phyloP scores from a whole-genome alignment of 257 asterid species.

The Henckelia pumila region DNA sequence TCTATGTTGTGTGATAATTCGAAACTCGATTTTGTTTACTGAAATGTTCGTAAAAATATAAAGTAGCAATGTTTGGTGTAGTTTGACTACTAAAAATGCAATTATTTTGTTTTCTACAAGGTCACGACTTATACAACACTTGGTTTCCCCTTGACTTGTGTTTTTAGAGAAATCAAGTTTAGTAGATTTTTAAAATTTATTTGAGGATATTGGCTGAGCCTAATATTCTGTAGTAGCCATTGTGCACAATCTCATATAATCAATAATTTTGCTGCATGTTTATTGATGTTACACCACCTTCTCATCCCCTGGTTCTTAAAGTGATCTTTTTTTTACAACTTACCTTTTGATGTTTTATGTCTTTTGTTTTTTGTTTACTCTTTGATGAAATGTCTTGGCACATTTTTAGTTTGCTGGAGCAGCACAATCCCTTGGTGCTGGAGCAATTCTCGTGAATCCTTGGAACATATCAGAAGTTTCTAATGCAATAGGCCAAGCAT shows the following conservation, averaged over 20 bases:
- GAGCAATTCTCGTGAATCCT: conserved; percentile 98
- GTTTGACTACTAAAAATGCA: too few species aligned
- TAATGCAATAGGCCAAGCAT: conserved; percentile 58
- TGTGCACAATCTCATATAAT: not conserved
- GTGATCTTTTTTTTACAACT: conserved; percentile 5
- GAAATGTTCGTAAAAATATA: not conserved
- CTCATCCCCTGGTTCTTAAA: conserved; percentile 10
- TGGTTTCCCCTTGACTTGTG: too few species aligned
- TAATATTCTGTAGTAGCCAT: too few species aligned
- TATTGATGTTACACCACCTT: not conserved
- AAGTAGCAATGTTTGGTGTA: too few species aligned
- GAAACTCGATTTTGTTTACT: not conserved
- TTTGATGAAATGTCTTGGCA: conserved; percentile 21
- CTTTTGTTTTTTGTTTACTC: conserved; percentile 13
- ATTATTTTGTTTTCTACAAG: too few species aligned
- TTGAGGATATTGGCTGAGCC: too few species aligned
- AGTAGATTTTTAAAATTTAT: too few species aligned
- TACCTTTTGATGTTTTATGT: not conserved
- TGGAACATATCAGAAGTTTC: conserved; percentile 93
- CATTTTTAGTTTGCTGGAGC: conserved; percentile 92
- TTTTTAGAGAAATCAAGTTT: too few species aligned
- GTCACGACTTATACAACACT: too few species aligned
- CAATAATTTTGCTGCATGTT: not conserved
- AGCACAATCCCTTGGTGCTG: conserved; percentile 98
- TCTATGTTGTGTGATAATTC: not conserved